A percentile compares a stretch with the other conserved stretches of the same genome.
phyloP scores from a whole-genome alignment of 495 filamentous ascomycete genomes.

The Tuber calosporum region DNA sequence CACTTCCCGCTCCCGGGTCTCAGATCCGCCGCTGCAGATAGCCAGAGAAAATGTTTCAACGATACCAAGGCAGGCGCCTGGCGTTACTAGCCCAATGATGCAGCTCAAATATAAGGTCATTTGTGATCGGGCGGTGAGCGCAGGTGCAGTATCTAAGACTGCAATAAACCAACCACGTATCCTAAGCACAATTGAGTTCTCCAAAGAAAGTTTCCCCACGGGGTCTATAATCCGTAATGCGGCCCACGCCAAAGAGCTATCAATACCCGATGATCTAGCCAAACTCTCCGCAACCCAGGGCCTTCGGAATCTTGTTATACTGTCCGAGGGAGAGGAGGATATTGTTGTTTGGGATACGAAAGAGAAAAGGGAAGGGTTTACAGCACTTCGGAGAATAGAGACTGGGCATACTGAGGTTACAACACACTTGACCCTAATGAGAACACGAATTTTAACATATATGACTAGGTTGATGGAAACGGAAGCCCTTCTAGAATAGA shows the following conservation, averaged over 20 bases:
- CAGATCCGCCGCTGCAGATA: neutral
- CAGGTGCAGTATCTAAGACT: neutral
- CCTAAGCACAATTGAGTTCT: neutral
- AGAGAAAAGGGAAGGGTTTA: neutral
- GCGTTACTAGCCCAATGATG: neutral
- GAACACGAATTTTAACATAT: neutral
- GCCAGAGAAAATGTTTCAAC: neutral
- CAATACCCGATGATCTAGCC: neutral
- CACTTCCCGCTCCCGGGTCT: neutral
- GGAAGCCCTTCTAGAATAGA: conserved; percentile 14
- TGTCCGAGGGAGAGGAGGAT: neutral
- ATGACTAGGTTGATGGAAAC: conserved; percentile 13
- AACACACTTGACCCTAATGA: neutral
- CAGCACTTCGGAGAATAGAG: neutral
- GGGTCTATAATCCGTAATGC: neutral
- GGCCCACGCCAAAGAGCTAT: neutral
- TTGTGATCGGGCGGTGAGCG: neutral
- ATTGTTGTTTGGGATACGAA: neutral
- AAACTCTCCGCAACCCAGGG: neutral
- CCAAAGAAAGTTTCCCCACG: neutral
- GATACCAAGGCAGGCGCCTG: neutral
- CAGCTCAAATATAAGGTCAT: neutral
- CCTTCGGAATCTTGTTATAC: neutral
- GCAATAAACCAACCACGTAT: neutral
- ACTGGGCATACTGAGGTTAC: neutral